Evolutionary conservation across 495 filamentous ascomycete species (phyloP), one percentile per base, ranked within the genome.

Genomic region (Aspergillus nidulans): DNA sequence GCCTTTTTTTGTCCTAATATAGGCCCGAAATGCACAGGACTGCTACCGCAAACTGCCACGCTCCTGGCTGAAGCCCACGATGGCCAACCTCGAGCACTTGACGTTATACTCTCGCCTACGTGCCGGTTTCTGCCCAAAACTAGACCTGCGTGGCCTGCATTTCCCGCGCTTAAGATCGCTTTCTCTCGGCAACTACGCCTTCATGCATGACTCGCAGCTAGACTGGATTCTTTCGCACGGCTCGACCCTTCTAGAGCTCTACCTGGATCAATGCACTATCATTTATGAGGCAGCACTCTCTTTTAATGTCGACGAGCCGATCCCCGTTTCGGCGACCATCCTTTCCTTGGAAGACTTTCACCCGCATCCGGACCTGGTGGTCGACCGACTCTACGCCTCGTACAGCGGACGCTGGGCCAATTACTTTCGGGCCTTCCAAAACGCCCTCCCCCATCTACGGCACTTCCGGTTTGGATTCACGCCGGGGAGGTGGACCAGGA

Each of bases 181-280:
- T 1, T 13, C 49, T 10, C 51, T 69, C 7, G 59, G 58, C 2
- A 62, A 61, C 10, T 67, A 57, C 32, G 50, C 36, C 26, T 69
- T 69, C 23, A 50, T 59, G 13, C 44, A 67, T 21, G 64, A 63
- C 47, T 46, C 56, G 15, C 64, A 67, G 24, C 51, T 69, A 9
- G 60, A 62, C 25, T 67, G 65, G 65, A 63, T 67, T 45, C 47
- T 65, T 0, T 61, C 57, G 20, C 65, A 67, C 16, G 49, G 43
- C 13, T 12, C 18, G 0, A 64, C 55, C 20, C 58, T 65, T 0
- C 25, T 34, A 8, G 60, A 61, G 32, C 53, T 67, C 18, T 65
- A 63, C 41, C 51, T 67, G 3, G 60, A 65, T 24, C 39, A 62
- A 38, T 65, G 57, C 49, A 21, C 47, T 1, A 63, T 63, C 3